phyloP scores from a whole-genome alignment of 1,284 basidiomycete genomes.

The Limonomyces culmigenus region DNA sequence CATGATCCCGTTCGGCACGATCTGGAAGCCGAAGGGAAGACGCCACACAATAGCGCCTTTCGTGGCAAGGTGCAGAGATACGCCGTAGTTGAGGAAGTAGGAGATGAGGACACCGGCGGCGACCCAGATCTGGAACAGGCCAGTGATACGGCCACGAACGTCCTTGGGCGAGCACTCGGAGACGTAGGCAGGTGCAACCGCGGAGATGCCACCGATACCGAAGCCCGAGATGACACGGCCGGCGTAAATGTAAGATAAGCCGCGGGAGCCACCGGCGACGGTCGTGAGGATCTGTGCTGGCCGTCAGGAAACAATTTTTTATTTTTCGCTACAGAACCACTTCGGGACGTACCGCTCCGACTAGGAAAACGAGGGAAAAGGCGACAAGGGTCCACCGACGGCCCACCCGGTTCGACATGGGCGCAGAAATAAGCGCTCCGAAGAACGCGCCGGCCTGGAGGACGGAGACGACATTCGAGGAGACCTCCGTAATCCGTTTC shows the following conservation, averaged over 20 bases:
- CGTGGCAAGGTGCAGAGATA: conserved; percentile 32
- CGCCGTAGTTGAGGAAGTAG: conserved; percentile 61
- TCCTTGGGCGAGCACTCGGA: conserved; percentile 68
- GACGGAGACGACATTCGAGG: conserved; percentile 55
- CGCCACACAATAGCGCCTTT: conserved; percentile 35
- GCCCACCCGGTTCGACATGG: conserved; percentile 45
- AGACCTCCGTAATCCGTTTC: conserved; percentile 26
- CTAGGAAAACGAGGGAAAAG: conserved; percentile 42
- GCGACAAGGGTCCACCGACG: conserved; percentile 35
- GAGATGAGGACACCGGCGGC: conserved; percentile 61
- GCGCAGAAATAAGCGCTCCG: conserved; percentile 50
- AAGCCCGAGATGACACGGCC: conserved; percentile 61
- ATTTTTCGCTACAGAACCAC: too few relatives aligned
- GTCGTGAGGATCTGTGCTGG: conserved; percentile 32
- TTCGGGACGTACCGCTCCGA: conserved; percentile 40
- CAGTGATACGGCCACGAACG: conserved; percentile 54
- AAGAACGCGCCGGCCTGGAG: conserved; percentile 73
- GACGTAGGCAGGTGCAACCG: conserved; percentile 60
- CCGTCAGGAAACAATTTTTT: too few relatives aligned
- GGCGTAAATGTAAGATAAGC: conserved; percentile 48
- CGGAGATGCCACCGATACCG: conserved; percentile 52
- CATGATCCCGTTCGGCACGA: conserved; percentile 70
- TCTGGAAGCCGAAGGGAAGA: conserved; percentile 60
- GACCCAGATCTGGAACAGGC: conserved; percentile 73
- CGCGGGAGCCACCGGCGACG: conserved; percentile 32